These are phyloP conservation scores for Aspergillus niger DNA, from an alignment of 2,329 filamentous ascomycete species.

Conservation along the genomic window DNA sequence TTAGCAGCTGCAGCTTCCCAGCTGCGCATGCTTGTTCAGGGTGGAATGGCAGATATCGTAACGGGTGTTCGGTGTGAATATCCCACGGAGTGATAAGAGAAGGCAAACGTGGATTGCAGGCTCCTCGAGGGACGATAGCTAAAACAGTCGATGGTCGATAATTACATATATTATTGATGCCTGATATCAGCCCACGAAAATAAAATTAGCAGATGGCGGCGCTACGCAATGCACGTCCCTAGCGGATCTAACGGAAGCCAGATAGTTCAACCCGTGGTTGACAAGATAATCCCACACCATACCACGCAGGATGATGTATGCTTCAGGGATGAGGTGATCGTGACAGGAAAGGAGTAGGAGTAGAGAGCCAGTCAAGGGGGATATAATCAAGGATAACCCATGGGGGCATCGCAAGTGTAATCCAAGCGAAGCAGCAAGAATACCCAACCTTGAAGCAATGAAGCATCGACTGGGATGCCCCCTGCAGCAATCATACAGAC, in stretches of 20 bases:
- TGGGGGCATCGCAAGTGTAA: background rate
- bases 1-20: no score
- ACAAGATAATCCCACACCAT: background rate
- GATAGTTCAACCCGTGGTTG: background rate
- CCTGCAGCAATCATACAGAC: background rate
- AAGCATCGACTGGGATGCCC: background rate
- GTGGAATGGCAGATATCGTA: no score
- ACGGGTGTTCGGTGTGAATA: background rate
- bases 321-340: no score
- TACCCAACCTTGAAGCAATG: background rate
- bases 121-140: no score
- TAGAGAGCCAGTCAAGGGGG: background rate
- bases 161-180: background rate
- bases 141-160: no score
- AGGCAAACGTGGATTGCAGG: no score
- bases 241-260: background rate
- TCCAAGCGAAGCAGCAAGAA: background rate
- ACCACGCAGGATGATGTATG: background rate
- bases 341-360: background rate
- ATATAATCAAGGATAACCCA: background rate
- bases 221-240: background rate
- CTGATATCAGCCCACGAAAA: background rate
- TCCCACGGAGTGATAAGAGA: background rate
- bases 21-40: no score
- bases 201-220: background rate